Percentiles rank a stretch among this genome's conserved stretches.
Conservation (phyloP, 495 filamentous ascomycete genomes). For the Penicillium pancosmium region DNA sequence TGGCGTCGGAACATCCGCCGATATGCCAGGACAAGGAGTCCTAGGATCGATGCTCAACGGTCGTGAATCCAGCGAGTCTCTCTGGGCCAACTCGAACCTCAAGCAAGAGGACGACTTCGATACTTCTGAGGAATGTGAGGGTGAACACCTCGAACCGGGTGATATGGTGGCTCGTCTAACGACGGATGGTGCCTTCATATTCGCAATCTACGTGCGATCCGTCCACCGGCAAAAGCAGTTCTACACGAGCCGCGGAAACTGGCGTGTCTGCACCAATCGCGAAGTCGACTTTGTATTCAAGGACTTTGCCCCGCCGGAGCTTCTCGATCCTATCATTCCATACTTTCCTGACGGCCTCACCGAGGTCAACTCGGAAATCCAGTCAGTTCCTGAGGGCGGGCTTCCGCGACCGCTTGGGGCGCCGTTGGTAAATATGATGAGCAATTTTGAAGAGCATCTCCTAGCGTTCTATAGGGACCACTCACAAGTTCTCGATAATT, state of each 20-base stretch:
- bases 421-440: constrained; percentile 36
- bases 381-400: constrained; percentile 45
- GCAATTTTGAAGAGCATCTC: constrained; percentile 32
- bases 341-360: constrained; percentile 60
- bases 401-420: constrained; percentile 43
- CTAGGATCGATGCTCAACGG: constrained; percentile 47
- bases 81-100: constrained; percentile 30
- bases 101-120: constrained; percentile 35
- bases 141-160: constrained; percentile 61
- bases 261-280: constrained; percentile 57
- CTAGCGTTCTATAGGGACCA: constrained; percentile 48
- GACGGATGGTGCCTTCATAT: constrained; percentile 45
- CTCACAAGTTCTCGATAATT: constrained; percentile 50
- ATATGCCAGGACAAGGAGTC: constrained; percentile 15
- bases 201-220: constrained; percentile 72
- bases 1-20: constrained; percentile 15
- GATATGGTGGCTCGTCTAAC: constrained; percentile 68
- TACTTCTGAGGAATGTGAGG: constrained; percentile 38
- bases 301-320: constrained; percentile 58
- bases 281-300: constrained; percentile 64
- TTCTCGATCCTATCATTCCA: constrained; percentile 60
- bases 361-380: constrained; percentile 43
- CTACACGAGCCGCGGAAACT: constrained; percentile 72
- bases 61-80: constrained; percentile 33
- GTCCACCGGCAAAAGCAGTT: constrained; percentile 67